Base-by-base conservation (phyloP, 768 basidiomycete genomes). In the Phaeotremella skinneri region DNA sequence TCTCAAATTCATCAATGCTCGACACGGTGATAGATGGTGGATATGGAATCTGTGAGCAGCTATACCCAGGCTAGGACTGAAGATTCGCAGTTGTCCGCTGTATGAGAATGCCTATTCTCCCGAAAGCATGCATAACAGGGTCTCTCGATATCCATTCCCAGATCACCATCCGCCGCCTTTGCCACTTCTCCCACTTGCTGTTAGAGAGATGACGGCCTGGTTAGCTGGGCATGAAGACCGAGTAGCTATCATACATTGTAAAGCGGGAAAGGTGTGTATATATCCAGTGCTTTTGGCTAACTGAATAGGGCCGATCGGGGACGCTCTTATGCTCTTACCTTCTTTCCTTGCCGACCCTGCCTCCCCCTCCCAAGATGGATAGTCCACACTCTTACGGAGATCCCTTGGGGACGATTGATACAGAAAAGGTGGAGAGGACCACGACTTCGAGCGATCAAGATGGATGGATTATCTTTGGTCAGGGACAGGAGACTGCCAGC, bases 91-190 rank as follows among this genome's bases (percentile, higher is more conserved):
- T 59, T 92, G 90, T 64, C 90, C 90, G 0, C 67, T 86, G 6
- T 81, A 80, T 62, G 91, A 92, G 76, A 92, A 92, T 71, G 82
- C 85, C 4, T 94, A 94, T 74, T 82, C 85, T 2, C 79, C 85
- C 2, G 77, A 78, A 47, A 78, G 85, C 34, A 92, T 92, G 70
- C 82, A 82, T 13, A 85, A 85, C 6, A 80, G 88, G 41, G 87
- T 91, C 17, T 89, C 87, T 66, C 80, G 90, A 52, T 91, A 87
- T 69, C 91, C 91, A 0, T 91, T 90, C 71, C 91, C 91, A 21
- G 91, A 93, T 71, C 91, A 93, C 72, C 88, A 91, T 85, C 89
- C 87, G 3, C 90, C 91, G 0, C 90, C 91, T 0, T 78, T 92
- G 20, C 81, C 85, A 0, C 80, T 89, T 49, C 80, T 94, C 62